phyloP scores from a whole-genome alignment of 345 rosid species.

The Populus nigra region DNA sequence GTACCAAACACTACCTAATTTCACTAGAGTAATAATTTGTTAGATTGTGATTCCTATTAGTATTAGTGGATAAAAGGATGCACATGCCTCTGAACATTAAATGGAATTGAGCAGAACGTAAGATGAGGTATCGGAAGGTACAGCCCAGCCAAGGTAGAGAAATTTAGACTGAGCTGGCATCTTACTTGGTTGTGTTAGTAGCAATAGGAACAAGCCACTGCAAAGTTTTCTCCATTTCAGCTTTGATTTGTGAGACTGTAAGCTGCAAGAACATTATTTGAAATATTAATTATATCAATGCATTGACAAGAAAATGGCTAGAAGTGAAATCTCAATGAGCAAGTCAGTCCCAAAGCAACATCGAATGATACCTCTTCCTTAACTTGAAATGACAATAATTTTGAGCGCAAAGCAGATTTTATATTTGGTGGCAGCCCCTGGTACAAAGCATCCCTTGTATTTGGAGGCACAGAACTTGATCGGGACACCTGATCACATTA shows the following conservation, averaged over 20 bases:
- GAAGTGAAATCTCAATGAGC: neutral
- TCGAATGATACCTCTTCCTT: constrained; percentile 65
- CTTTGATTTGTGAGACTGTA: constrained; percentile 74
- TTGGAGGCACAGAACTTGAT: constrained; percentile 87
- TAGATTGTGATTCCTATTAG: neutral
- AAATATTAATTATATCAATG: constrained; percentile 1
- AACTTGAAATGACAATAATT: constrained; percentile 59
- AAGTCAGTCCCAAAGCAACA: neutral
- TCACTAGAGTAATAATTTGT: neutral
- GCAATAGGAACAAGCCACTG: constrained; percentile 98
- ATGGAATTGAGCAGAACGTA: neutral
- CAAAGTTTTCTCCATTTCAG: constrained; percentile 90
- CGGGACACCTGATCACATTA: constrained; percentile 70
- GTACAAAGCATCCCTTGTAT: constrained; percentile 90
- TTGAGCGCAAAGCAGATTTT: constrained; percentile 78
- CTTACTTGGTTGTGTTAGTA: constrained; percentile 88
- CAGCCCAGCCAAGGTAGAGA: neutral
- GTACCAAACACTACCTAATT: neutral
- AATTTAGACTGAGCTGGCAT: neutral
- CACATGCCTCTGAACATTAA: neutral
- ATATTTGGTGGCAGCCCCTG: constrained; percentile 88
- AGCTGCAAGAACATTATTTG: constrained; percentile 48
- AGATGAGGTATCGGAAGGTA: neutral
- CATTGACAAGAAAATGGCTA: neutral
- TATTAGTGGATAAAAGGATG: neutral